Evolutionary conservation across 1,139 yeast genomes (phyloP).

Genomic region (Groenewaldozyma sp.): DNA sequence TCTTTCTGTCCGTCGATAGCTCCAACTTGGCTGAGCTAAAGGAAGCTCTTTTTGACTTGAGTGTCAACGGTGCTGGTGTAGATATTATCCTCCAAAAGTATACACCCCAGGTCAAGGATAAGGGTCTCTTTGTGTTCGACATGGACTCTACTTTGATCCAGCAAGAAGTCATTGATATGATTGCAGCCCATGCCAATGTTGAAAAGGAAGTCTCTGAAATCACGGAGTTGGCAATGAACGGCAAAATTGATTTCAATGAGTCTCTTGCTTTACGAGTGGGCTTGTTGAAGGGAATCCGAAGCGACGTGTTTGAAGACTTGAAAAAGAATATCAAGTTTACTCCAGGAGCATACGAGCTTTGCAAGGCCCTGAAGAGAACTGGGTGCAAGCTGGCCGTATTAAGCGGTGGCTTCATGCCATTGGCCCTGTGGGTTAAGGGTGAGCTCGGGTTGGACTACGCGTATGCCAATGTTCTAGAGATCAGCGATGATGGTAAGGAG

Average conservation of each 20-base stretch:
- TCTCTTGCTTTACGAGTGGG: conserved; percentile 68
- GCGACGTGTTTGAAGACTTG: conserved; percentile 72
- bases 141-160: conserved; percentile 97
- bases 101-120: conserved; percentile 27
- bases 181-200: conserved; percentile 80
- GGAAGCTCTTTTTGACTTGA: conserved; percentile 16
- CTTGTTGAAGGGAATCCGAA: conserved; percentile 70
- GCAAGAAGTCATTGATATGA: conserved; percentile 93
- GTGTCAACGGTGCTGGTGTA: conserved; percentile 17
- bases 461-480: conserved; percentile 62
- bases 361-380: conserved; percentile 47
- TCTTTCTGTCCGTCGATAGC: conserved; percentile 16
- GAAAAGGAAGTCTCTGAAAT: conserved; percentile 69
- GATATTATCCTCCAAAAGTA: conserved; percentile 42
- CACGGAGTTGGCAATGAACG: conserved; percentile 95
- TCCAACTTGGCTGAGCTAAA: conserved; percentile 11
- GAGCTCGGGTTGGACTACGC: conserved; percentile 75
- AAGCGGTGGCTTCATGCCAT: conserved; percentile 89
- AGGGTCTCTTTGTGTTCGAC: conserved; percentile 76
- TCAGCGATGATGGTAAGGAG: conserved; percentile 35
- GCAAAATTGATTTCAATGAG: conserved; percentile 84
- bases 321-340: conserved; percentile 63
- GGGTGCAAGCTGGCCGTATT: conserved; percentile 78
- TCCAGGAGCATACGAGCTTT: conserved; percentile 70
- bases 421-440: conserved; percentile 67